phyloP scores from a whole-genome alignment of 1,284 basidiomycete species.

The Tylopilus sp. region DNA sequence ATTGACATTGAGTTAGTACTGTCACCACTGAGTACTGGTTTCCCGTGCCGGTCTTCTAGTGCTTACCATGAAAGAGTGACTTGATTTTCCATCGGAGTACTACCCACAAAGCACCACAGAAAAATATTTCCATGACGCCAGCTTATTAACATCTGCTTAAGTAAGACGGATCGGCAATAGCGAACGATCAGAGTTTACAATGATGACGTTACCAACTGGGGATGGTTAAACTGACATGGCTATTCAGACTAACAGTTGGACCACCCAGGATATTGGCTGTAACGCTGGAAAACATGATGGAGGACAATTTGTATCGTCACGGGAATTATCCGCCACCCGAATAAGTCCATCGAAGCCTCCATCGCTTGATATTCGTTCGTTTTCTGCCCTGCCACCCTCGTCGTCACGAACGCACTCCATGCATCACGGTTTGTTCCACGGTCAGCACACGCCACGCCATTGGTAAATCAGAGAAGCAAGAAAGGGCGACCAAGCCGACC shows the following conservation, averaged over 20 bases:
- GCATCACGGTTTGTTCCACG: constrained; percentile 54
- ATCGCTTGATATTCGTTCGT: constrained; percentile 6
- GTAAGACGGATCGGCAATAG: too few species aligned
- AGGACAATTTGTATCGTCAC: constrained; percentile 38
- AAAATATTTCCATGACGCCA: constrained; percentile 46
- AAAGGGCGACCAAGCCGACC: constrained; percentile 50
- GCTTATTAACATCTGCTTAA: too few species aligned
- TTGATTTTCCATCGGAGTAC: constrained; percentile 56
- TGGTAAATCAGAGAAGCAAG: constrained; percentile 64
- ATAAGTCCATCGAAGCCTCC: constrained; percentile 47
- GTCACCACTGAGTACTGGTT: too few species aligned
- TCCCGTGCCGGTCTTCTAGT: too few species aligned
- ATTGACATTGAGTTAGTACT: too few species aligned
- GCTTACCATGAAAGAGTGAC: not conserved
- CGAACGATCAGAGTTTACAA: too few species aligned
- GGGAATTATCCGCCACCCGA: constrained; percentile 59
- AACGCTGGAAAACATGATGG: not conserved
- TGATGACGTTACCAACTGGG: constrained; percentile 55
- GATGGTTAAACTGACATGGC: not conserved
- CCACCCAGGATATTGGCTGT: constrained; percentile 61
- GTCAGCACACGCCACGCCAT: constrained; percentile 55
- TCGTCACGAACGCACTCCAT: constrained; percentile 63
- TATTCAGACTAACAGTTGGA: constrained; percentile 33
- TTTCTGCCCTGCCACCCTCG: constrained; percentile 62
- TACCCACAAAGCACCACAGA: too few species aligned